phyloP scores from a whole-genome alignment of 169 alveolate species.

The Sarcocystis neurona region DNA sequence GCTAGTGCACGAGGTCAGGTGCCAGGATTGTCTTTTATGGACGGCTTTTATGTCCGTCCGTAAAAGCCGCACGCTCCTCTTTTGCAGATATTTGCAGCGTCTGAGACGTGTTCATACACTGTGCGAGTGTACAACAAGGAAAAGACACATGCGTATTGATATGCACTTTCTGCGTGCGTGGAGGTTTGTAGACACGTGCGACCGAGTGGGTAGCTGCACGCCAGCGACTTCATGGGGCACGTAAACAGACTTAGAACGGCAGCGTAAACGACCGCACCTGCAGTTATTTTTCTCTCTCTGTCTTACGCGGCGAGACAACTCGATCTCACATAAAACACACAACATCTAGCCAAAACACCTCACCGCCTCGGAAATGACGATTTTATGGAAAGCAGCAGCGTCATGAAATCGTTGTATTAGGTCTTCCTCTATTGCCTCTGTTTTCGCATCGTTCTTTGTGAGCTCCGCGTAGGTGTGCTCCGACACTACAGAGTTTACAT shows the following conservation, averaged over 20 bases:
- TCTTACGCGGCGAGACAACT: neutral
- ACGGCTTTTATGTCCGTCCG: no score
- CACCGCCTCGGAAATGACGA: slow-evolving; percentile 40
- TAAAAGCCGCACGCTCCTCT: no score
- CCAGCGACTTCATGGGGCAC: no score
- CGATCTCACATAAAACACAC: neutral
- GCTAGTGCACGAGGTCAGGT: neutral
- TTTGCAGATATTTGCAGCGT: no score
- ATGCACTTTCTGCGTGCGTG: no score
- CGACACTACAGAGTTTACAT: slow-evolving; percentile 7
- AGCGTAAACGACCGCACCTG: neutral
- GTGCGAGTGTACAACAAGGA: no score
- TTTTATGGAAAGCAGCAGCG: slow-evolving; percentile 52
- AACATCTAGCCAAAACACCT: neutral
- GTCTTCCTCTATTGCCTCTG: slow-evolving; percentile 14
- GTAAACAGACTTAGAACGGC: neutral
- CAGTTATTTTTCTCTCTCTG: no score
- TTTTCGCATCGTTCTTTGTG: neutral
- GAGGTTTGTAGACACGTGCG: no score
- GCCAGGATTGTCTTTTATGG: no score
- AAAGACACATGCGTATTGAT: no score
- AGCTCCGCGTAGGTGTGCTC: slow-evolving; percentile 34
- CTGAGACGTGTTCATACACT: no score
- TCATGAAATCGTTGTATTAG: slow-evolving; percentile 15
- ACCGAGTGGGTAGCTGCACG: no score